Base-by-base conservation (phyloP, 2,329 filamentous ascomycete species). In the Metarhizium sp. region DNA sequence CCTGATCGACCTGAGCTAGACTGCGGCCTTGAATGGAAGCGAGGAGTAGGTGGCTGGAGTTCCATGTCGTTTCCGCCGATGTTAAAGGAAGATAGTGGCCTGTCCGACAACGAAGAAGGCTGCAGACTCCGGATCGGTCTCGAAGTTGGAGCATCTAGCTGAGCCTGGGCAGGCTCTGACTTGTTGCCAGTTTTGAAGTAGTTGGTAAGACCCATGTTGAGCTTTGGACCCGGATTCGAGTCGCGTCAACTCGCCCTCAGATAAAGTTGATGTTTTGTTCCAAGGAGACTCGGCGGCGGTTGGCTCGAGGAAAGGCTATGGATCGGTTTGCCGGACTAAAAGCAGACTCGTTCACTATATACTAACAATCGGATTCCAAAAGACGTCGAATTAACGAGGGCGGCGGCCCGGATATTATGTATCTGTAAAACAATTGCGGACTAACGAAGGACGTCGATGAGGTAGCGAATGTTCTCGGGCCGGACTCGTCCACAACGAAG, bases 181-280 rank as follows among this genome's bases (percentile, higher is more conserved):
- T 59, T 59, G 20, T 53, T 73, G 48, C 46, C 47, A 29, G 78
- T 72, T 71, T 81, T 84, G 75, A 87, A 85, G 63, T 86, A 87
- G 65, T 69, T 79, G 51, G 74, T 76, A 58, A 87, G 64, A 57
- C 82, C 83, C 84, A 87, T 87, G 47, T 56, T 69, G 64, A 36
- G 43, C 29, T 49, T 16, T 50, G 8, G 25, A 48, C 45, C 25
- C 45, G 45, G 14, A 30, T 6, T 5, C 45, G 45, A 30, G 45
- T 30, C 25, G 45, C 14, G 45, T 48, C 20, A n/a, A 48, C 3
- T 29, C 13, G 25, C 11, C 4, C 45, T 30, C 45, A 16, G 13
- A 6, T 14, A 30, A 25, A 7, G 20, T 14, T n/a, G 30, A 30
- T 48, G 11, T 11, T 48, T 48, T 38, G 46, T 13, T 10, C 20